phyloP scores from a whole-genome alignment of 2,329 filamentous ascomycete genomes.

The Fusarium nelsonii region DNA sequence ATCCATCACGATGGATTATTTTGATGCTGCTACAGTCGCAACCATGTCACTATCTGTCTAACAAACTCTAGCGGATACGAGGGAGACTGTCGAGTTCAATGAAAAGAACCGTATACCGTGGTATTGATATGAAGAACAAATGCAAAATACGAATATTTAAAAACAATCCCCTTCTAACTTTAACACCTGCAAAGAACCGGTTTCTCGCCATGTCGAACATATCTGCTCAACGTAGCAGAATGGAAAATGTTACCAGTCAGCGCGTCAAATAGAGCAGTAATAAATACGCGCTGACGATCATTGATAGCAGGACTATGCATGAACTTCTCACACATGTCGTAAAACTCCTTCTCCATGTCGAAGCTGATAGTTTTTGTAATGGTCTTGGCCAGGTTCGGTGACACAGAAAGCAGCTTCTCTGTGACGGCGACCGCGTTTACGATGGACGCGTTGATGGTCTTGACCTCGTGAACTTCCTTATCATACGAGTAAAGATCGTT shows the following conservation, averaged over 20 bases:
- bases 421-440: conserved; percentile 23
- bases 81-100: no score
- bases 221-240: conserved; percentile 30
- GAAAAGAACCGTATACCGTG: not conserved
- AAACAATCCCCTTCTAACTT: no score
- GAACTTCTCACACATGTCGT: conserved; percentile 11
- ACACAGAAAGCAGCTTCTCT: conserved; percentile 8
- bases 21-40: no score
- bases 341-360: conserved; percentile 29
- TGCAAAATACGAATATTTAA: not conserved
- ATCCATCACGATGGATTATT: no score
- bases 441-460: conserved; percentile 1
- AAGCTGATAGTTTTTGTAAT: conserved; percentile 6
- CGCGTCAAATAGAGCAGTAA: conserved; percentile 13
- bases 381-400: conserved; percentile 9
- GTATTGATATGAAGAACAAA: not conserved
- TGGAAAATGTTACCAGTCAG: conserved; percentile 18
- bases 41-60: no score
- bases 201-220: conserved; percentile 6
- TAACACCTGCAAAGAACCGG: conserved; percentile 6
- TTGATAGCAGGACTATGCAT: not conserved
- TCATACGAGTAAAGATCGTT: conserved; percentile 32
- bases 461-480: conserved; percentile 23
- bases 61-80: no score
- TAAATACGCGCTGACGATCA: conserved; percentile 3